Base-by-base conservation (phyloP, 495 filamentous ascomycete species). In the Sporormia fimetaria region DNA sequence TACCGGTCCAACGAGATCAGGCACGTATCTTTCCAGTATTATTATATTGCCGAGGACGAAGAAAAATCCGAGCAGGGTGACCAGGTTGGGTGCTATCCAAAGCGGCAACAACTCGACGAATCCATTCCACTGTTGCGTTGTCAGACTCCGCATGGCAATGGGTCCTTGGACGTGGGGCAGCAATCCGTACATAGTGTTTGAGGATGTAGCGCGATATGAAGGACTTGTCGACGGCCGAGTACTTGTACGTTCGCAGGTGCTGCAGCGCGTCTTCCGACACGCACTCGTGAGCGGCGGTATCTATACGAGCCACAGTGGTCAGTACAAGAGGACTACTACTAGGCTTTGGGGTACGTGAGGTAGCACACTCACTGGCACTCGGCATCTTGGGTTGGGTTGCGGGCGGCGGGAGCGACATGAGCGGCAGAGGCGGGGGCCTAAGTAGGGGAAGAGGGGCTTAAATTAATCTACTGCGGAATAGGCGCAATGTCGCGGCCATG, bases 81-180 rank as follows among this genome's bases (percentile, higher is more conserved):
- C 88, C 75, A 94, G 87, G 59, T 98, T 98, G 6, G 90, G 90
- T 9, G 92, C 92, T 22, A 98, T 70, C 86, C 87, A 98, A 73
- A 94, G 62, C 40, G 90, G 90, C 49, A 98, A 62, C 22, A 96
- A 60, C 59, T 94, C 76, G 45, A 95, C 92, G 52, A 90, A 90
- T 33, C 80, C 86, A 74, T 94, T 96, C 90, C 90, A 98, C 88
- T 96, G 47, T 40, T 11, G 29, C 43, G 40, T 8, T 42, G 45
- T 54, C 37, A 54, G 51, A 30, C 24, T 37, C 10, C 31, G 26
- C 23, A 21, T 15, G 10, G 24, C 12, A 29, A n/a, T 37, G 25
- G 30, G 22, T 42, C 44, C 52, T 37, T 40, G 8, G 4, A 24
- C 44, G 5, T 34, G 21, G 22, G 21, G 47, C 44, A 30, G 41